Evolutionary conservation across 108 stramenopile genomes (phyloP).

Genomic region (Aurantiochytrium sp.): DNA sequence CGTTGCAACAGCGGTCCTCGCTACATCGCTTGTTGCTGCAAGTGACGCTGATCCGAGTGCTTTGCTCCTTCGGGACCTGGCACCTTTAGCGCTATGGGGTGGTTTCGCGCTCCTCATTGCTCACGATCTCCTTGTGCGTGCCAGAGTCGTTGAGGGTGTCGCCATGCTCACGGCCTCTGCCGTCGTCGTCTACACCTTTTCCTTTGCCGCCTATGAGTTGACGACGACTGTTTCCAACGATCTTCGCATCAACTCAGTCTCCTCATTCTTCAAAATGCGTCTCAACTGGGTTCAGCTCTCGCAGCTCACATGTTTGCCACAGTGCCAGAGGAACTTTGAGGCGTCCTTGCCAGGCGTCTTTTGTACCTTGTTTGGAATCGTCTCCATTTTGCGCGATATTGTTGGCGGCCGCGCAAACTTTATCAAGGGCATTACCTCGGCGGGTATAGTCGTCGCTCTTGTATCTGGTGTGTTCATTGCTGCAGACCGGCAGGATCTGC

Average conservation of each 20-base stretch:
- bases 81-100: not conserved
- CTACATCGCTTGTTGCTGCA: not conserved
- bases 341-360: not conserved
- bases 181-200: not conserved
- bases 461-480: not conserved
- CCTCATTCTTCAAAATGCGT: not conserved
- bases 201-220: not conserved
- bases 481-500: not conserved
- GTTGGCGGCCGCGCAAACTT: not conserved
- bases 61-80: not conserved
- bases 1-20: not conserved
- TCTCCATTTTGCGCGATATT: not conserved
- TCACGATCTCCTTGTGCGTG: not conserved
- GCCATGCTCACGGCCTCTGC: not conserved
- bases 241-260: not conserved
- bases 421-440: not conserved
- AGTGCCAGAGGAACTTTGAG: not conserved
- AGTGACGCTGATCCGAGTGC: not conserved
- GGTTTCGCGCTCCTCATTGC: not conserved
- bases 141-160: not conserved
- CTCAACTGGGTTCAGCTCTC: not conserved
- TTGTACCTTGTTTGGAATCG: not conserved
- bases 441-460: not conserved
- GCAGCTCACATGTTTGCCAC: not conserved
- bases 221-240: not conserved